Evolutionary conservation across 2,329 filamentous ascomycete genomes (phyloP).

Genomic region (Fusarium decemcellulare): DNA sequence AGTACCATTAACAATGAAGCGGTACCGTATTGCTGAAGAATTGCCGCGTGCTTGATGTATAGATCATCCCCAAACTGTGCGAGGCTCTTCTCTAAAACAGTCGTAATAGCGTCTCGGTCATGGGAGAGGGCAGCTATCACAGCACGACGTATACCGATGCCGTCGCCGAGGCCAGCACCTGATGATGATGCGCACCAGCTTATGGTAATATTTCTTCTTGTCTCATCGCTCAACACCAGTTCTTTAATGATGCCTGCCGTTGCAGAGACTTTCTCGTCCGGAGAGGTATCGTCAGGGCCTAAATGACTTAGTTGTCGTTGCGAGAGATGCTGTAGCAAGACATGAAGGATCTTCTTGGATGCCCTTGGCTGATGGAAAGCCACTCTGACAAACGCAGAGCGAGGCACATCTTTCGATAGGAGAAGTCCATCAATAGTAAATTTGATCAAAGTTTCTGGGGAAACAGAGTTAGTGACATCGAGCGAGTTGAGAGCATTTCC

Average conservation of each 20-base stretch:
- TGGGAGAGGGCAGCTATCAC: slow-evolving; percentile 71
- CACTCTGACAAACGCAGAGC: slow-evolving; percentile 47
- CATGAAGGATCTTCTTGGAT: slow-evolving; percentile 46
- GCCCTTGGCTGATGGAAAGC: slow-evolving; percentile 47
- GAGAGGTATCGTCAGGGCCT: slow-evolving; percentile 48
- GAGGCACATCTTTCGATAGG: slow-evolving; percentile 45
- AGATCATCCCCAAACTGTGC: slow-evolving; percentile 86
- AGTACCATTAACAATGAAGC: accelerated
- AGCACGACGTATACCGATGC: slow-evolving; percentile 76
- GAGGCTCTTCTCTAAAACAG: slow-evolving; percentile 77
- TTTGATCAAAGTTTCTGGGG: slow-evolving; percentile 59
- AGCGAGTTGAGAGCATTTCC: accelerated
- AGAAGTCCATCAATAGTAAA: slow-evolving; percentile 55
- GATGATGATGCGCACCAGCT: slow-evolving; percentile 76
- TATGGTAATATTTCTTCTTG: slow-evolving; percentile 68
- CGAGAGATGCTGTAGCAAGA: slow-evolving; percentile 59
- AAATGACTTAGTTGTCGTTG: slow-evolving; percentile 58
- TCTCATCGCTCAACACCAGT: slow-evolving; percentile 63
- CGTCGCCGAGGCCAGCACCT: slow-evolving; percentile 75
- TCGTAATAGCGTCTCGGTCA: slow-evolving; percentile 65
- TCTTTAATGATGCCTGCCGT: slow-evolving; percentile 69
- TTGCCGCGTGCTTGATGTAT: slow-evolving; percentile 87
- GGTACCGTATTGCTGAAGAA: slow-evolving; percentile 91
- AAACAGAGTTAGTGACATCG: slow-evolving; percentile 5
- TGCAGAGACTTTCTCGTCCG: slow-evolving; percentile 65